Evolutionary conservation across 2,329 filamentous ascomycete genomes (phyloP).

Genomic region (Calonectria fujianensis): DNA sequence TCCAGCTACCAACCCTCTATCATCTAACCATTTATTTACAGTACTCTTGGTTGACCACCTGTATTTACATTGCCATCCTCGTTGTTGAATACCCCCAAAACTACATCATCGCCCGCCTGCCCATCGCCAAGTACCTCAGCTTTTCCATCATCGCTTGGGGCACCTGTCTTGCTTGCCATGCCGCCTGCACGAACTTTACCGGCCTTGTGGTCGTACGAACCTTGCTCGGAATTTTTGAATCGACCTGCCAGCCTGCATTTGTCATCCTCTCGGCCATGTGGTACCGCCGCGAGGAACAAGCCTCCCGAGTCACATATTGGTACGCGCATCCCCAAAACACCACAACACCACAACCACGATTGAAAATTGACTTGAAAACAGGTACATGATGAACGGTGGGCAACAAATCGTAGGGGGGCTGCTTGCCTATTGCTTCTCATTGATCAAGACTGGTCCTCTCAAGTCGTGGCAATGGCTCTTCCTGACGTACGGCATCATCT

Average conservation of each 20-base stretch:
- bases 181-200: constrained; percentile 76
- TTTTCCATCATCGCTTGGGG: constrained; percentile 81
- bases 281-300: constrained; percentile 82
- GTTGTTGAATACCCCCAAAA: constrained; percentile 84
- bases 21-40: constrained; percentile 57
- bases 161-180: constrained; percentile 74
- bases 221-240: constrained; percentile 82
- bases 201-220: constrained; percentile 77
- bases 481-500: constrained; percentile 78
- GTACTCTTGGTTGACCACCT: constrained; percentile 83
- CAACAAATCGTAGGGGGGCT: constrained; percentile 84
- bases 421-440: constrained; percentile 78
- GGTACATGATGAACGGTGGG: constrained; percentile 84
- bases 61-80: constrained; percentile 83
- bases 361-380: constrained; percentile 1
- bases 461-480: constrained; percentile 83
- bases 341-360: neutral
- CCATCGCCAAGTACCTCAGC: constrained; percentile 80
- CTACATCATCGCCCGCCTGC: constrained; percentile 74
- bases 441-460: constrained; percentile 71
- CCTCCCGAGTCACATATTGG: constrained; percentile 81
- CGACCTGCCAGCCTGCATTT: constrained; percentile 81
- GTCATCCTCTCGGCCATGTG: constrained; percentile 81
- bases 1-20: too few species aligned
- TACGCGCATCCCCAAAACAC: constrained; percentile 55